These are phyloP conservation scores for Bolboschoenoplectus hybrid DNA, from an alignment of 202 grass and related monocot genomes.

Conservation along the genomic window DNA sequence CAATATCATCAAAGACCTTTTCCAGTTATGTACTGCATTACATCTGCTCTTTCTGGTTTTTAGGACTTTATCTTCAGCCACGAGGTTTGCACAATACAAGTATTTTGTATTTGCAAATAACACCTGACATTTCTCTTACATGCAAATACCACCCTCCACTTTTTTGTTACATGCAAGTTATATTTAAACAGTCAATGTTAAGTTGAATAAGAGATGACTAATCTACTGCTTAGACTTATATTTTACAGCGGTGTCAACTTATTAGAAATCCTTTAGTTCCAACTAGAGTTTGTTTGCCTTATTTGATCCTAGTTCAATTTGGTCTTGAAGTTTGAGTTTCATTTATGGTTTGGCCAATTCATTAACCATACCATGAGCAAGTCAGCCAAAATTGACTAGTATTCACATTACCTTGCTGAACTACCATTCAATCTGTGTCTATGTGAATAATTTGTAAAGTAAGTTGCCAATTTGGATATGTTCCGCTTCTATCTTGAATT, in stretches of 20 bases:
- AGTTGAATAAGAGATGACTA: background rate
- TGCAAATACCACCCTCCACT: background rate
- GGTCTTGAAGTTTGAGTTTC: background rate
- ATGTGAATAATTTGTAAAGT: background rate
- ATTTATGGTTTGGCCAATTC: background rate
- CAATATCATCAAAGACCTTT: background rate
- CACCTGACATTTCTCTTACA: background rate
- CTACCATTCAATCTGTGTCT: background rate
- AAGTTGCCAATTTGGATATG: background rate
- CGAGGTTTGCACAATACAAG: background rate
- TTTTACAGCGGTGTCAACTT: background rate
- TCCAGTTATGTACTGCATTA: background rate
- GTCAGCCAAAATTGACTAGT: background rate
- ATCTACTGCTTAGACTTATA: background rate
- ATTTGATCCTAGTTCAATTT: background rate
- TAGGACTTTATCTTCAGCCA: constrained; percentile 11
- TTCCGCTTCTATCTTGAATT: background rate
- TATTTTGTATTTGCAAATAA: background rate
- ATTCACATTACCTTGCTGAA: background rate
- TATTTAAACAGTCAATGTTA: background rate
- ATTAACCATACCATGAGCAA: background rate
- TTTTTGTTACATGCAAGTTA: background rate
- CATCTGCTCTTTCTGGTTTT: background rate
- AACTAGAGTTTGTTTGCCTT: background rate
- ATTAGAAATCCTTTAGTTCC: background rate